Percentiles rank a stretch among this genome's conserved stretches.
These are phyloP conservation scores for Penicillium frequentans DNA, from an alignment of 2,329 filamentous ascomycete genomes.

Conservation along the genomic window DNA sequence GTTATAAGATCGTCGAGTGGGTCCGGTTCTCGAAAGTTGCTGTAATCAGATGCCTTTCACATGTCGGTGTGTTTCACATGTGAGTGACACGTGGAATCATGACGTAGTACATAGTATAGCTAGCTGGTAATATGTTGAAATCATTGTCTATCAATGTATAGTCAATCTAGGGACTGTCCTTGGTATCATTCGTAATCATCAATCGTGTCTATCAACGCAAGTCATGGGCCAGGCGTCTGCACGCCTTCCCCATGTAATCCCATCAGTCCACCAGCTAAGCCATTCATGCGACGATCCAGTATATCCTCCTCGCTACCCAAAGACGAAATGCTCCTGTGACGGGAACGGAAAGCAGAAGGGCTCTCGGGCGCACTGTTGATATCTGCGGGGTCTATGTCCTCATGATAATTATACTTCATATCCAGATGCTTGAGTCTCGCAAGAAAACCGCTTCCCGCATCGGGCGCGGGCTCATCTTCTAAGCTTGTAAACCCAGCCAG, in stretches of 20 bases:
- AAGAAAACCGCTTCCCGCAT: conserved; percentile 12
- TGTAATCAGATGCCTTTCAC: no score
- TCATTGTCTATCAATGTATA: not conserved
- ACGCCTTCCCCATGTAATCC: conserved; percentile 39
- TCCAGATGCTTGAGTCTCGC: conserved; percentile 21
- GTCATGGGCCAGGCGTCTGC: conserved; percentile 31
- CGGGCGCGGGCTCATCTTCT: conserved; percentile 5
- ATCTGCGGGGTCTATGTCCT: conserved; percentile 15
- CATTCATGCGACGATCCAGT: conserved; percentile 56
- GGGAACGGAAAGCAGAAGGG: conserved; percentile 18
- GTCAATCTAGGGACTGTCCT: not conserved
- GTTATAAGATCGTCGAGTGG: no score
- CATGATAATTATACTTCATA: conserved; percentile 7
- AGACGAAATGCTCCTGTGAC: conserved; percentile 51
- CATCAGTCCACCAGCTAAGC: conserved; percentile 54
- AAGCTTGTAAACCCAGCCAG: conserved; percentile 12
- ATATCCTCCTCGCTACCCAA: conserved; percentile 59
- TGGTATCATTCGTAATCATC: conserved; percentile 12
- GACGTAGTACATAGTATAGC: not conserved
- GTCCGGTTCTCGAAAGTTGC: no score
- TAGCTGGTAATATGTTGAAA: not conserved
- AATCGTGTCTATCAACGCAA: conserved; percentile 2
- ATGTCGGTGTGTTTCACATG: no score
- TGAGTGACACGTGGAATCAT: no score
- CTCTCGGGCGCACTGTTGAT: conserved; percentile 22